A percentile compares a stretch with the other conserved stretches of the same genome.
phyloP scores from a whole-genome alignment of 176 grass and related monocot genomes.

The Bromus sterilis region DNA sequence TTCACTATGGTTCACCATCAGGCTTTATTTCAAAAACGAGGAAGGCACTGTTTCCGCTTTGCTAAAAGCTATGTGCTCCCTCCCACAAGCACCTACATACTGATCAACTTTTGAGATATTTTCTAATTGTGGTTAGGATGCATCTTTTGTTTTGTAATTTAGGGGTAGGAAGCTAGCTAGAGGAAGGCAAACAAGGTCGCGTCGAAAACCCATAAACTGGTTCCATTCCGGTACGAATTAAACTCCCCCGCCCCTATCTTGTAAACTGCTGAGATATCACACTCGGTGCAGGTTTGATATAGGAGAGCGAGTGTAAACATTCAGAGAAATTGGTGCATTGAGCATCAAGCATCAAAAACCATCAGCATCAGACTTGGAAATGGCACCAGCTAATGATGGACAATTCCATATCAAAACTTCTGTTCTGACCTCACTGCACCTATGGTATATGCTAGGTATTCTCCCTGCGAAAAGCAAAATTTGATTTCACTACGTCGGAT shows the following conservation, averaged over 20 bases:
- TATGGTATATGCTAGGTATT: background rate
- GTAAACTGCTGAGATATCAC: background rate
- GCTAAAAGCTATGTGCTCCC: slow-evolving; percentile 11
- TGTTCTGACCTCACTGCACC: background rate
- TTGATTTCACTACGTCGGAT: no score
- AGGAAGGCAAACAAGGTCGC: background rate
- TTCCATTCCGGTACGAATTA: background rate
- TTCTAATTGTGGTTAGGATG: background rate
- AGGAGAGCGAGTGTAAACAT: background rate
- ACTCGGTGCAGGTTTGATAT: background rate
- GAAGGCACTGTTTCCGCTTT: slow-evolving; percentile 11
- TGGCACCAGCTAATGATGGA: background rate
- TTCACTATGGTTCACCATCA: background rate
- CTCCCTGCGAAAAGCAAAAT: background rate
- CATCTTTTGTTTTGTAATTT: background rate
- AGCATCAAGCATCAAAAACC: background rate
- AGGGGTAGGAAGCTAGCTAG: background rate
- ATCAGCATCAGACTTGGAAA: slow-evolving; percentile 11
- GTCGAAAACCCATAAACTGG: background rate
- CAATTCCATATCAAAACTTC: background rate
- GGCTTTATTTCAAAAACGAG: slow-evolving; percentile 31
- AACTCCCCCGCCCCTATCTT: background rate
- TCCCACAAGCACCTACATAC: slow-evolving; percentile 4
- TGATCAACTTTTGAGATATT: slow-evolving; percentile 5
- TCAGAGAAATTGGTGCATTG: background rate